Percentiles rank a stretch among this genome's conserved stretches.
These are phyloP conservation scores for Penicillium coprophilum DNA, from an alignment of 495 filamentous ascomycete genomes.

Conservation along the genomic window DNA sequence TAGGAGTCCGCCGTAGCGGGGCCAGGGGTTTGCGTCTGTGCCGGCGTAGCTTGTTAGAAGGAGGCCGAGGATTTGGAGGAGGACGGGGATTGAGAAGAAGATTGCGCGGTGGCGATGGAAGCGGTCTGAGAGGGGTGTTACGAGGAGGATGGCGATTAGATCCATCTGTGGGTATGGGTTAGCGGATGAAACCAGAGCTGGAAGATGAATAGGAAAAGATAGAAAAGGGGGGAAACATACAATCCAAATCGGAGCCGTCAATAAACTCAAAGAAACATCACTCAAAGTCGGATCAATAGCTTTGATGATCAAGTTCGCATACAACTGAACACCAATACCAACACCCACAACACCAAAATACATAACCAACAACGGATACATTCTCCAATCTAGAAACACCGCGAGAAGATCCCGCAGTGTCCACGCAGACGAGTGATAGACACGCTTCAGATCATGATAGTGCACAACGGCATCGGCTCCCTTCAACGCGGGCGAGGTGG, in stretches of 20 bases:
- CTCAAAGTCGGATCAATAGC: conserved; percentile 71
- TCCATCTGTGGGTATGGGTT: conserved; percentile 60
- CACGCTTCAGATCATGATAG: conserved; percentile 78
- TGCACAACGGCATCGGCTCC: conserved; percentile 80
- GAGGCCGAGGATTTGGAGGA: conserved; percentile 80
- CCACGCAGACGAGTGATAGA: conserved; percentile 74
- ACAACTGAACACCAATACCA: conserved; percentile 83
- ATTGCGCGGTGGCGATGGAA: conserved; percentile 81
- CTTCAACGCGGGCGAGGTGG: conserved; percentile 65
- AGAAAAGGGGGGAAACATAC: conserved; percentile 43
- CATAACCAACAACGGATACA: conserved; percentile 85
- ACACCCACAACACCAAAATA: conserved; percentile 95
- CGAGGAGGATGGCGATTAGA: conserved; percentile 79
- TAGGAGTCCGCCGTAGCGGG: conserved; percentile 82
- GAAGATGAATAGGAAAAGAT: not conserved
- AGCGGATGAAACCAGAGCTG: too few species aligned
- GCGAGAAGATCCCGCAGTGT: conserved; percentile 60
- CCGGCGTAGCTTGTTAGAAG: conserved; percentile 76
- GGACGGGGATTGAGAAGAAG: conserved; percentile 73
- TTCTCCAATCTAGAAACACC: conserved; percentile 78
- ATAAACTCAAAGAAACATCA: conserved; percentile 72
- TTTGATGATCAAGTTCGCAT: conserved; percentile 81
- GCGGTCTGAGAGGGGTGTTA: conserved; percentile 82
- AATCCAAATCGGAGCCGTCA: conserved; percentile 91
- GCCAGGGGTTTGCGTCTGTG: conserved; percentile 66